Evolutionary conservation across 495 filamentous ascomycete species (phyloP).

Genomic region (Halenospora varia): DNA sequence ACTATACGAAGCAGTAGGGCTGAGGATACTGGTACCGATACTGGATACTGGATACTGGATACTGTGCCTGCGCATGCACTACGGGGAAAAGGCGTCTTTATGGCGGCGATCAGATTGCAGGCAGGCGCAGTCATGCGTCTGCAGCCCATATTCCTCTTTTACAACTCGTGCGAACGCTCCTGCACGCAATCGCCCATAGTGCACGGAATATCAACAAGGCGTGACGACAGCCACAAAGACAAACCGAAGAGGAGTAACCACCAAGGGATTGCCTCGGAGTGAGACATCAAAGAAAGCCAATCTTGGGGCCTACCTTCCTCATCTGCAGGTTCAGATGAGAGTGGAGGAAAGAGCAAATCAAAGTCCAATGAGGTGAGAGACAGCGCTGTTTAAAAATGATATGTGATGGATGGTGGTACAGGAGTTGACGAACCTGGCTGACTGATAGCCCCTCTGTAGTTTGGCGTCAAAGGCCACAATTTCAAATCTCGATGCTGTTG

Average conservation of each 20-base stretch:
- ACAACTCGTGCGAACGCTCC: slow-evolving; percentile 12
- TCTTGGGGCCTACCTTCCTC: neutral
- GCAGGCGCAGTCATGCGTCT: no score
- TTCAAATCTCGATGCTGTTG: neutral
- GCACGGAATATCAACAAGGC: slow-evolving; percentile 17
- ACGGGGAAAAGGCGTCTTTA: slow-evolving; percentile 18
- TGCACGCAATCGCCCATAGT: slow-evolving; percentile 19
- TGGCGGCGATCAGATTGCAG: neutral
- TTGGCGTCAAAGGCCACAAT: neutral
- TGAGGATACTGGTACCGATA: slow-evolving; percentile 18
- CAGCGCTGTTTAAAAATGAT: neutral
- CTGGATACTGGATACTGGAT: neutral
- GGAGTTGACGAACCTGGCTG: neutral
- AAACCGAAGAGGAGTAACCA: slow-evolving; percentile 9
- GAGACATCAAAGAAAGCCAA: slow-evolving; percentile 9
- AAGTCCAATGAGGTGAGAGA: neutral
- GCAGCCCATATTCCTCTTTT: neutral
- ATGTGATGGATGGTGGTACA: neutral
- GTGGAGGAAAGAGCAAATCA: neutral
- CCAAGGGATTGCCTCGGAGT: slow-evolving; percentile 15
- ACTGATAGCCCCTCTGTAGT: neutral
- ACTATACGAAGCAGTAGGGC: neutral
- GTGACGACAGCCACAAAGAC: neutral
- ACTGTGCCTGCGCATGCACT: neutral
- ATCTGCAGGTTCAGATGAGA: neutral